A percentile compares a stretch with the other conserved stretches of the same genome.
Conservation (phyloP, 169 alveolate genomes). For the Besnoitia besnoiti region DNA sequence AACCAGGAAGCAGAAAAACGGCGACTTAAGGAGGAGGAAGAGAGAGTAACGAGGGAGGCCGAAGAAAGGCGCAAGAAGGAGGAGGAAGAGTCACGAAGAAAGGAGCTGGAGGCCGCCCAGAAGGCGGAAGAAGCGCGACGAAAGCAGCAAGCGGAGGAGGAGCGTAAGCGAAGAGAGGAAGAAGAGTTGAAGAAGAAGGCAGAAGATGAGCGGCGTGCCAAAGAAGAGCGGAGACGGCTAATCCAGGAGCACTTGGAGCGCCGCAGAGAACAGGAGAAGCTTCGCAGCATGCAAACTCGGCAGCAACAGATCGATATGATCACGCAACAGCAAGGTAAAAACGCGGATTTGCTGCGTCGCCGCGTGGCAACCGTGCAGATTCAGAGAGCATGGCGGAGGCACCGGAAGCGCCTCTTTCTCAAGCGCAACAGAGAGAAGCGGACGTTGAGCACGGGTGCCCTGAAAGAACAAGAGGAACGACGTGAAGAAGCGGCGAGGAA, state of each 20-base stretch:
- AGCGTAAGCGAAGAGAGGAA: background rate
- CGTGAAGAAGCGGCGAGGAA: background rate
- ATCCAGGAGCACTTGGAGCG: background rate
- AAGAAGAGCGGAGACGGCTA: background rate
- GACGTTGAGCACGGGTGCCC: background rate
- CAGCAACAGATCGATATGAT: background rate
- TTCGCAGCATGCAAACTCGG: background rate
- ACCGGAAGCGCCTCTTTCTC: background rate
- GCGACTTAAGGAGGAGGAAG: background rate
- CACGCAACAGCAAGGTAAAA: background rate
- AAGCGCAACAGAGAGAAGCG: background rate
- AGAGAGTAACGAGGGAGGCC: background rate
- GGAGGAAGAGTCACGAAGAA: background rate
- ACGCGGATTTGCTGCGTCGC: background rate
- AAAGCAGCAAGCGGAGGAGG: background rate
- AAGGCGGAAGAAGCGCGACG: background rate
- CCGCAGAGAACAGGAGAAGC: background rate
- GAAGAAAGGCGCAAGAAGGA: slow-evolving; percentile 2
- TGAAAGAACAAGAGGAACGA: background rate
- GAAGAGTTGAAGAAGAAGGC: background rate
- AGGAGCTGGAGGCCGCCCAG: background rate
- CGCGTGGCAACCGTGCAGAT: background rate
- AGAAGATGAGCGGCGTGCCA: background rate
- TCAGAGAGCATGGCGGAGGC: slow-evolving; percentile 2
- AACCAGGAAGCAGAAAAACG: background rate